Base-by-base conservation (phyloP, 495 filamentous ascomycete genomes). In the Hamigera avellanea region DNA sequence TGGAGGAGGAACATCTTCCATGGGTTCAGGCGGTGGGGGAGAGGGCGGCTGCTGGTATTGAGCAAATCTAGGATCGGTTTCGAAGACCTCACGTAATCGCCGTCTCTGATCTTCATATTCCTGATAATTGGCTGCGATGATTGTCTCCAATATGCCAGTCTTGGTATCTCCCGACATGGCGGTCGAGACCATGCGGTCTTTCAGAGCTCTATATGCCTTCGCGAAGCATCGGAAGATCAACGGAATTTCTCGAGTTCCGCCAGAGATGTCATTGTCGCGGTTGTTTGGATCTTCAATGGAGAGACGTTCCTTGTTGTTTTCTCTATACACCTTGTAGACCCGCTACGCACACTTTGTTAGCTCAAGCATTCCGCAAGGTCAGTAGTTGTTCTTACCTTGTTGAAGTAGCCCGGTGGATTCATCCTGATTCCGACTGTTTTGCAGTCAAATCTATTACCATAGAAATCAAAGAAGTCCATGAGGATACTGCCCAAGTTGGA, bases 261-360 rank as follows among this genome's bases (percentile, higher is more conserved):
- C 82, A 2, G 89, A 74, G 10, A 98, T 86, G 44, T 96, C 86
- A 48, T 95, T 95, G 12, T 62, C 59, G 0, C 70, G 56, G 35
- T 81, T 79, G 50, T 96, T 94, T 0, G 91, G 91, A 52, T 98
- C 93, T 36, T 88, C 75, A 41, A 96, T 93, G 2, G 72, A 77
- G 6, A 95, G 62, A 14, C 71, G 66, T 33, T 67, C 56, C 18
- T 64, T 54, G 35, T 67, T 64, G 38, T 75, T 62, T 15, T 31
- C 26, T 30, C 46, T 44, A 19, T 48, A 52, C 21, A 38, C 32
- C 27, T 34, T 33, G 29, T 50, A 54, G 1, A 49, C 43, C 35
- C 44, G 42, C 52, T 47, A 27, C 19, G 31, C 26, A 27, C 13
- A 37, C 37, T 32, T 16, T 12, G 5, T 16, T 19, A 25, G 26